phyloP scores from a whole-genome alignment of 257 asterid genomes.

The Echium plantagineum region DNA sequence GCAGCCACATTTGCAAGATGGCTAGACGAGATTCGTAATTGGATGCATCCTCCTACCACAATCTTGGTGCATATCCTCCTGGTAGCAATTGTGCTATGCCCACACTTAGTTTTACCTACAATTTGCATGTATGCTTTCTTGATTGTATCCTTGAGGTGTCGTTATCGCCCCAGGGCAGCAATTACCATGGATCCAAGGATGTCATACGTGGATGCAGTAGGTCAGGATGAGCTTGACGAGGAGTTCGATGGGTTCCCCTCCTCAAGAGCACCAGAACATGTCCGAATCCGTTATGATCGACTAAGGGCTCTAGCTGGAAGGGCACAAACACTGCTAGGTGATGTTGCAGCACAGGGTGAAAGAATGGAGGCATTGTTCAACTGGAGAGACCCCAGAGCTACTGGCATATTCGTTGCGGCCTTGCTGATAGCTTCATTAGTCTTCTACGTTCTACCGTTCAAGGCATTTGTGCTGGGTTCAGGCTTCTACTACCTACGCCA shows the following conservation, averaged over 20 bases:
- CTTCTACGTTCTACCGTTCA: constrained; percentile 61
- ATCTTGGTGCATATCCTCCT: constrained; percentile 50
- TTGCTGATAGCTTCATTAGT: constrained; percentile 56
- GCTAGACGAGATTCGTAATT: constrained; percentile 55
- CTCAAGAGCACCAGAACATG: constrained; percentile 42
- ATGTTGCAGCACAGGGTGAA: constrained; percentile 83
- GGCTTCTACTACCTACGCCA: constrained; percentile 79
- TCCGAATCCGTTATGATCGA: constrained; percentile 56
- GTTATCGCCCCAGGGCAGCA: constrained; percentile 43
- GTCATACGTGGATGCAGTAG: constrained; percentile 55
- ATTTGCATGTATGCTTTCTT: constrained; percentile 65
- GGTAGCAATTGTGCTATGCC: constrained; percentile 56
- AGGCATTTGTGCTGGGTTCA: constrained; percentile 44
- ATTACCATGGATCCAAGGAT: constrained; percentile 53
- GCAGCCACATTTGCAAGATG: constrained; percentile 55
- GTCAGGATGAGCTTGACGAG: constrained; percentile 70
- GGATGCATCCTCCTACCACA: constrained; percentile 70
- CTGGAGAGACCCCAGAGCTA: constrained; percentile 88
- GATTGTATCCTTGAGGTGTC: constrained; percentile 36
- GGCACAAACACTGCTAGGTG: constrained; percentile 76
- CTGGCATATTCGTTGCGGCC: constrained; percentile 53
- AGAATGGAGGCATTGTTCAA: constrained; percentile 79
- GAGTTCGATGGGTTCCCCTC: constrained; percentile 79
- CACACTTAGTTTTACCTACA: constrained; percentile 60
- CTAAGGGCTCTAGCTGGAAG: constrained; percentile 72